phyloP scores from a whole-genome alignment of 2,329 filamentous ascomycete species.

The Arthrobotrys sphaeroides region DNA sequence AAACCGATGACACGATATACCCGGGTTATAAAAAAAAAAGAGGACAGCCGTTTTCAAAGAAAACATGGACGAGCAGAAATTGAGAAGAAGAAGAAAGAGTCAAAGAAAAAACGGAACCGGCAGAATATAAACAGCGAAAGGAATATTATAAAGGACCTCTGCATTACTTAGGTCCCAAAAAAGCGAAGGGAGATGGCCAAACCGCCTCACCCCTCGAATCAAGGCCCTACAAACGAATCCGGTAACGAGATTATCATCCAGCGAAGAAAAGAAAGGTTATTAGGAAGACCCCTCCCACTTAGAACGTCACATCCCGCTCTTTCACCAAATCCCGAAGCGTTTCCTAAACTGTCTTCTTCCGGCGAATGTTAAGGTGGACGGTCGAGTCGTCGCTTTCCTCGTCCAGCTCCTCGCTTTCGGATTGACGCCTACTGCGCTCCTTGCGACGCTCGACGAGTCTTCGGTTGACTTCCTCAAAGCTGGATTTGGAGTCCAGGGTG shows the following conservation, averaged over 20 bases:
- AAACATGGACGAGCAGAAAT: conserved; percentile 26
- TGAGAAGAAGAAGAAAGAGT: background rate
- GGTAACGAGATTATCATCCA: background rate
- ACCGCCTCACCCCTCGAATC: background rate
- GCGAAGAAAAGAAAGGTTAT: background rate
- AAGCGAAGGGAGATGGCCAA: conserved; percentile 25
- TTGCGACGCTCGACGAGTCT: conserved; percentile 67
- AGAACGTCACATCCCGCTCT: conserved; percentile 49
- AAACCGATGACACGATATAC: conserved; percentile 25
- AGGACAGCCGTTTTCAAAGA: too few relatives aligned
- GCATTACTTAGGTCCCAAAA: conserved; percentile 28
- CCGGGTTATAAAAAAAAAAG: conserved; percentile 53
- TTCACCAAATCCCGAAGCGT: conserved; percentile 46
- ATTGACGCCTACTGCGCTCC: conserved; percentile 60
- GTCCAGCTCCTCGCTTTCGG: conserved; percentile 53
- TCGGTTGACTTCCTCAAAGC: conserved; percentile 59
- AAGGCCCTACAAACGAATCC: background rate
- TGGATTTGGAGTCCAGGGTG: conserved; percentile 54
- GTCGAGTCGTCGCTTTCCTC: conserved; percentile 60
- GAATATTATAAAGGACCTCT: conserved; percentile 5
- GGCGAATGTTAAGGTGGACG: conserved; percentile 52
- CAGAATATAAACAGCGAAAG: conserved; percentile 21
- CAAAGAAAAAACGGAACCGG: background rate
- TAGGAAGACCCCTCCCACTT: background rate
- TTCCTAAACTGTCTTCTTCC: conserved; percentile 54